These are phyloP conservation scores for Metschnikowia kunwiensis DNA, from an alignment of 805 yeast genomes.

Conservation along the genomic window DNA sequence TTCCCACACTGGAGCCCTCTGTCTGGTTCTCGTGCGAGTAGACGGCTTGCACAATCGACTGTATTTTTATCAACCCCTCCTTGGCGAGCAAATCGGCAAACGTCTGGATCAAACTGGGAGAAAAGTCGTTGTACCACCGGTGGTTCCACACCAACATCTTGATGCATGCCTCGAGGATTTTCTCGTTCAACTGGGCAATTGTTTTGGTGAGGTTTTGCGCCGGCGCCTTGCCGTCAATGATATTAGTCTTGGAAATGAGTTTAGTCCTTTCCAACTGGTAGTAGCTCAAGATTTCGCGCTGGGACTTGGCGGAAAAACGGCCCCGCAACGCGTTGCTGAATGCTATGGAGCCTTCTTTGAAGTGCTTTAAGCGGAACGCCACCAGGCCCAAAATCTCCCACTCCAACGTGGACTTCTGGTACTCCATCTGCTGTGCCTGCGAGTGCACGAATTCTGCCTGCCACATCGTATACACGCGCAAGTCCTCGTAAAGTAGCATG, in stretches of 20 bases:
- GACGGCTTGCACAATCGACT: conserved; percentile 65
- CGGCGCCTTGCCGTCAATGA: conserved; percentile 13
- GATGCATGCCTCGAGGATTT: conserved; percentile 65
- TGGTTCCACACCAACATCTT: conserved; percentile 95
- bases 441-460: conserved; percentile 87
- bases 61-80: conserved; percentile 76
- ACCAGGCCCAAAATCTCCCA: conserved; percentile 91
- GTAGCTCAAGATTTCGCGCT: conserved; percentile 67
- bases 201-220: conserved; percentile 38
- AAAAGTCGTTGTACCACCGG: conserved; percentile 93
- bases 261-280: conserved; percentile 51
- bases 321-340: conserved; percentile 66
- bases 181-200: conserved; percentile 46
- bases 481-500: conserved; percentile 68
- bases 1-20: conserved; percentile 39
- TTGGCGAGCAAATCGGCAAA: conserved; percentile 62
- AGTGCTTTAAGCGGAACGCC: conserved; percentile 81
- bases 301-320: conserved; percentile 78
- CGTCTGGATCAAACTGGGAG: conserved; percentile 61
- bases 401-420: conserved; percentile 74
- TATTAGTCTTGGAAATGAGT: conserved; percentile 25
- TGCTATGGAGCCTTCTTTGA: conserved; percentile 83
- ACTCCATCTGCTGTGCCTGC: conserved; percentile 80
- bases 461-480: conserved; percentile 85
- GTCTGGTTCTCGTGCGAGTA: conserved; percentile 42